These are phyloP conservation scores for Podaxis pistillaris DNA, from an alignment of 768 basidiomycete species.

Conservation along the genomic window DNA sequence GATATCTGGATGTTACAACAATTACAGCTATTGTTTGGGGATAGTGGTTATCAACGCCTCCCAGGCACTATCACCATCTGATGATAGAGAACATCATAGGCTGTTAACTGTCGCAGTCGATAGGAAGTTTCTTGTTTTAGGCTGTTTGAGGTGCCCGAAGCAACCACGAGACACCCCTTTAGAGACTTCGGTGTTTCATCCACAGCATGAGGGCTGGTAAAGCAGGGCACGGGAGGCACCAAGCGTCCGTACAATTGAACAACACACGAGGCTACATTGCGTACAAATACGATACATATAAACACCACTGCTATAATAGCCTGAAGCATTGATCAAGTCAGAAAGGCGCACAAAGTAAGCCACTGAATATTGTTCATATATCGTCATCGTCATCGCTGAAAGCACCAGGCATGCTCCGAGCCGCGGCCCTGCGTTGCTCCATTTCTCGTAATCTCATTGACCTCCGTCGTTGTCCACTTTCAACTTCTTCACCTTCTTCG, in stretches of 20 bases:
- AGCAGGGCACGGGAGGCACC: not conserved
- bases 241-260: not conserved
- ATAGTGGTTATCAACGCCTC: not conserved
- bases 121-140: not conserved
- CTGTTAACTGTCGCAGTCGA: not conserved
- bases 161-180: not conserved
- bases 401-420: slow-evolving; percentile 14
- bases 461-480: slow-evolving; percentile 22
- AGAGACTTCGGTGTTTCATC: not conserved
- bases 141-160: not conserved
- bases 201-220: not conserved
- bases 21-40: not conserved
- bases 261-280: not conserved
- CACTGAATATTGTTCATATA: not conserved
- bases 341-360: not conserved
- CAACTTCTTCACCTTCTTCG: slow-evolving; percentile 22
- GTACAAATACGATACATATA: not conserved
- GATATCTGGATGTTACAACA: not conserved
- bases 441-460: slow-evolving; percentile 21
- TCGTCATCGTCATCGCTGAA: slow-evolving; percentile 14
- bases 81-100: not conserved
- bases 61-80: not conserved
- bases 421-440: not conserved
- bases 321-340: not conserved
- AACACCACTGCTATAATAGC: not conserved